Evolutionary conservation across 208 protist genomes (phyloP).

Genomic region (Leishmania major): DNA sequence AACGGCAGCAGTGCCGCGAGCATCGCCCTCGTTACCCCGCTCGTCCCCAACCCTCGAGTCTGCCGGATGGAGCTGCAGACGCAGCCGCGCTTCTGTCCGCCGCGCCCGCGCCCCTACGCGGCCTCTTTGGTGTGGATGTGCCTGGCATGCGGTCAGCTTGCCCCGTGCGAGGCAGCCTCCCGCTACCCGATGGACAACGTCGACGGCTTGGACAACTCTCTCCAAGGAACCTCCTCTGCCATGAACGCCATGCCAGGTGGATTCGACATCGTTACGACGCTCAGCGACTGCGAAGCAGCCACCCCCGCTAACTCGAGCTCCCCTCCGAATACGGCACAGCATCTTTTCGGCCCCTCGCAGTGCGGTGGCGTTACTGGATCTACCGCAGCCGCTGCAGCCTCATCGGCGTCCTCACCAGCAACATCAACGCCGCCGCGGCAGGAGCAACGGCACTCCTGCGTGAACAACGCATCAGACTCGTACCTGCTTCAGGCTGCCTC

Average conservation of each 20-base stretch:
- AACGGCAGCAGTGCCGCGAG: too few species aligned
- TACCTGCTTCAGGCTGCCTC: slow-evolving; percentile 15
- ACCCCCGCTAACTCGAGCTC: background rate
- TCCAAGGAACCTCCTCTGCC: background rate
- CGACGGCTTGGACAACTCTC: background rate
- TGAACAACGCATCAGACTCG: slow-evolving; percentile 18
- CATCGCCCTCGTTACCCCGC: too few species aligned
- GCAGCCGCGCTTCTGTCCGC: background rate
- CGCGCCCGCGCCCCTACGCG: background rate
- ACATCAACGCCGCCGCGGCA: background rate
- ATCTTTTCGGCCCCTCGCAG: background rate
- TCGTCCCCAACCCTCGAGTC: background rate
- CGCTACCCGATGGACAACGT: background rate
- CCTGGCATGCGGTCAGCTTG: slow-evolving; percentile 29
- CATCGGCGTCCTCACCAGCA: background rate
- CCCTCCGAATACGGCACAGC: background rate
- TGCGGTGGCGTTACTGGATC: background rate
- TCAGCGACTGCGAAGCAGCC: background rate
- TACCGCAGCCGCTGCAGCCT: background rate
- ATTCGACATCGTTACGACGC: background rate
- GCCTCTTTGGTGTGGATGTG: slow-evolving; percentile 35
- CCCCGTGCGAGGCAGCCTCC: slow-evolving; percentile 20
- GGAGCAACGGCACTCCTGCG: slow-evolving; percentile 6
- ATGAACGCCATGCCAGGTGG: background rate
- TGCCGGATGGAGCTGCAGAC: background rate